These are phyloP conservation scores for Myriosclerotinia scirpicola DNA, from an alignment of 2,329 filamentous ascomycete species.

Conservation along the genomic window DNA sequence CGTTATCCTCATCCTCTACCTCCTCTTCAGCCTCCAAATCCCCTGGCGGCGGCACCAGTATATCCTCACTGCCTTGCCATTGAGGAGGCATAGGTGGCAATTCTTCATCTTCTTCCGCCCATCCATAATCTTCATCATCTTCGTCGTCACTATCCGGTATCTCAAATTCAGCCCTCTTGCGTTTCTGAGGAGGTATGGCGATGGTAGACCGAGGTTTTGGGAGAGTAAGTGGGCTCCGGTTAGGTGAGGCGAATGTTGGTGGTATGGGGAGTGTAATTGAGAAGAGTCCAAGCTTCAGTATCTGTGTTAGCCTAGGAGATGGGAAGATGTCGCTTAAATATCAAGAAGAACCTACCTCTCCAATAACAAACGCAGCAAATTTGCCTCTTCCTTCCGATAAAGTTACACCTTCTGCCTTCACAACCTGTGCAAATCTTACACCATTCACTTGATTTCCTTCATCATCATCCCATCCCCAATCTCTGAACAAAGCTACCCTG, in stretches of 20 bases:
- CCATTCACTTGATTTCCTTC: conserved; percentile 51
- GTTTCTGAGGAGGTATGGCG: conserved; percentile 51
- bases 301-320: conserved; percentile 19
- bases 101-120: conserved; percentile 65
- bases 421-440: conserved; percentile 60
- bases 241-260: conserved; percentile 17
- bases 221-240: not conserved
- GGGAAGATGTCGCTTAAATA: conserved; percentile 2
- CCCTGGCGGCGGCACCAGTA: conserved; percentile 47
- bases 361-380: conserved; percentile 35
- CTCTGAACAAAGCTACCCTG: conserved; percentile 74
- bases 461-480: conserved; percentile 60
- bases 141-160: conserved; percentile 60
- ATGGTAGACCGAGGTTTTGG: conserved; percentile 22
- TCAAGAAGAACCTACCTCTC: conserved; percentile 29
- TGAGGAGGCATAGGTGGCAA: conserved; percentile 59
- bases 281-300: conserved; percentile 25
- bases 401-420: conserved; percentile 59
- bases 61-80: conserved; percentile 67
- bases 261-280: conserved; percentile 23
- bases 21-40: conserved; percentile 30
- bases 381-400: conserved; percentile 30
- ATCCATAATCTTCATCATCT: conserved; percentile 70
- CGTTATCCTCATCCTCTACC: conserved; percentile 26
- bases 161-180: conserved; percentile 63